Base-by-base conservation (phyloP, 164 flowering plant genomes). In the Platanus orientalis region DNA sequence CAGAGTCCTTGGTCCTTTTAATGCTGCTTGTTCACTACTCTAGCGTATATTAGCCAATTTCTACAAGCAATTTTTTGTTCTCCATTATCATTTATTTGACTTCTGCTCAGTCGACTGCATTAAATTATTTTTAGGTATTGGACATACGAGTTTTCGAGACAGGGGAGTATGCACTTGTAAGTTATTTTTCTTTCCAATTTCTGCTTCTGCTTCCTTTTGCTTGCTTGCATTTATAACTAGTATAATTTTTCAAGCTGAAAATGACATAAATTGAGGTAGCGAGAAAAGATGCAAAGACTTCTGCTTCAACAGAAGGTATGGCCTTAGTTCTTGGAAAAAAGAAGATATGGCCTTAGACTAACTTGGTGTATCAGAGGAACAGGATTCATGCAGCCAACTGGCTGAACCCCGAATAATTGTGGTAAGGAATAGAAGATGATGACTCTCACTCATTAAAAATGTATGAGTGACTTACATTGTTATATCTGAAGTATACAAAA, bases 131-230 rank as follows among this genome's bases (percentile, higher is more conserved):
- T 59, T 65, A 91, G 97, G 90, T 91, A 17, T 69, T 92, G 92
- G 97, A 92, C 76, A 14, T 92, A 28, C 83, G 94, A 7, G 70
- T 69, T 40, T 92, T 92, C 74, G 96, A 89, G 75, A 89, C 97
- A 0, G 97, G 92, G 48, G 96, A 92, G 68, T 76, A 87, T 75
- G 97, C 97, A 64, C 87, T 92, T 58, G 97, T 92, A 75, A 84
- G 92, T 78, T 42, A 52, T 12, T 47, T 58, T n/a, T 28, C 42
- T 24, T 61, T 29, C 34, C 17, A 19, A 44, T 20, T 36, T 40
- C 45, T 57, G 14, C 25, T 21, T 53, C 56, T 51, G 19, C 54
- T 28, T 42, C 58, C 11, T 57, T 26, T 64, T 48, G 11, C 20
- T 55, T 39, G 30, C 30, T 20, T 48, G 20, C 21, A n/a, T 54